phyloP scores from a whole-genome alignment of 352 stramenopile genomes.

The Labyrinthula sp. region DNA sequence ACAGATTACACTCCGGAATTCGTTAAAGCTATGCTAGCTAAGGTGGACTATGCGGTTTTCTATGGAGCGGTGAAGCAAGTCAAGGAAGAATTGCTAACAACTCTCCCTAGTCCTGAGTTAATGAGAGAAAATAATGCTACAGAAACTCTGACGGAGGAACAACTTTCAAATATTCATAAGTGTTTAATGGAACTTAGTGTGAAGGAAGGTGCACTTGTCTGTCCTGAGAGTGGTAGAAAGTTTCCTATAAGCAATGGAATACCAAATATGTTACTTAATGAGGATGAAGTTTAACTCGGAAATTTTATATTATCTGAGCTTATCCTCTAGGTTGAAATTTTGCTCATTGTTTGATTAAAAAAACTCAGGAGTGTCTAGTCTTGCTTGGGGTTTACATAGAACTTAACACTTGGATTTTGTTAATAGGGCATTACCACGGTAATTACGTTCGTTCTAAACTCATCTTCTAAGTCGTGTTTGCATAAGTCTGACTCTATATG shows the following conservation, averaged over 20 bases:
- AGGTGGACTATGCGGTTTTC: constrained; percentile 64
- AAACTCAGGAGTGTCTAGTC: too few relatives aligned
- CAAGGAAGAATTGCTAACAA: constrained; percentile 46
- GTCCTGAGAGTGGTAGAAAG: constrained; percentile 74
- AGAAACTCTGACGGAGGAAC: too few relatives aligned
- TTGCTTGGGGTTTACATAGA: too few relatives aligned
- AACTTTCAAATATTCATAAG: constrained; percentile 59
- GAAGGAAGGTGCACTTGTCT: constrained; percentile 78
- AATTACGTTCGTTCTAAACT: too few relatives aligned
- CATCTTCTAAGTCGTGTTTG: too few relatives aligned
- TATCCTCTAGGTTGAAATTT: too few relatives aligned
- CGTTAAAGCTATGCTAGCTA: constrained; percentile 60
- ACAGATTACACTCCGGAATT: constrained; percentile 55
- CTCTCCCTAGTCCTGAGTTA: constrained; percentile 37
- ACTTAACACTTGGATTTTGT: too few relatives aligned
- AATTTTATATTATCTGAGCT: too few relatives aligned
- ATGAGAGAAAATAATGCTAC: too few relatives aligned
- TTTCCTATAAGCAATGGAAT: constrained; percentile 90
- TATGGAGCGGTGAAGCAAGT: constrained; percentile 49
- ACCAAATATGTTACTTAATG: constrained; percentile 66
- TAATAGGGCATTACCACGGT: too few relatives aligned
- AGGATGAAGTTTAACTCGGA: constrained; percentile 33
- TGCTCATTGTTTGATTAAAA: too few relatives aligned
- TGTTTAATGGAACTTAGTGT: constrained; percentile 78
- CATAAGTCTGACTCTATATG: too few relatives aligned